phyloP scores from a whole-genome alignment of 306 rosid genomes.

The Quercus parvula region DNA sequence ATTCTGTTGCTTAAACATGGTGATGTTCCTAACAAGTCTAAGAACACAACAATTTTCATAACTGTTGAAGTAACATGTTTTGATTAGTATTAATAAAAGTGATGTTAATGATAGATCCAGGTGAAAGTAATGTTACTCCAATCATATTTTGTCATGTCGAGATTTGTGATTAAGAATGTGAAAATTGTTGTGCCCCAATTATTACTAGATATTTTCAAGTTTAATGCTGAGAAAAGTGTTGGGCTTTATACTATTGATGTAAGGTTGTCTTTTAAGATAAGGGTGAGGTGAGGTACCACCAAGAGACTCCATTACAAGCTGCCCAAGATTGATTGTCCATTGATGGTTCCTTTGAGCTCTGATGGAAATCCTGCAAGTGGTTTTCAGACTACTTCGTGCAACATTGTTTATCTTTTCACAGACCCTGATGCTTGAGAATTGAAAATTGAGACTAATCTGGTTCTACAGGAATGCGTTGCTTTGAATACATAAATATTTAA shows the following conservation, averaged over 20 bases:
- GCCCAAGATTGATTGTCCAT: slow-evolving; percentile 40
- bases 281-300: slow-evolving; percentile 47
- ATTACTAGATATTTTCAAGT: neutral
- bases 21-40: neutral
- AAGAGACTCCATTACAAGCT: slow-evolving; percentile 50
- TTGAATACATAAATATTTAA: too few species aligned
- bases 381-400: slow-evolving; percentile 50
- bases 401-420: neutral
- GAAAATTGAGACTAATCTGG: too few species aligned
- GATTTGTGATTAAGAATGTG: too few species aligned
- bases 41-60: too few species aligned
- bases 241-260: slow-evolving; percentile 48
- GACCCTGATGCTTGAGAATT: neutral
- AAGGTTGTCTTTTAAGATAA: slow-evolving; percentile 46
- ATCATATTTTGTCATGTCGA: too few species aligned
- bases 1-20: too few species aligned
- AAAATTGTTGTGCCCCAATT: too few species aligned
- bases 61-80: too few species aligned
- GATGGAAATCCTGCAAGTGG: slow-evolving; percentile 10
- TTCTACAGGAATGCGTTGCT: too few species aligned
- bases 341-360: slow-evolving; percentile 40
- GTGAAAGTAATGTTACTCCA: too few species aligned
- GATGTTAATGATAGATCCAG: too few species aligned
- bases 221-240: slow-evolving; percentile 24
- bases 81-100: too few species aligned